phyloP scores from a whole-genome alignment of 23 red algal species.

The Gracilaria domingensis region DNA sequence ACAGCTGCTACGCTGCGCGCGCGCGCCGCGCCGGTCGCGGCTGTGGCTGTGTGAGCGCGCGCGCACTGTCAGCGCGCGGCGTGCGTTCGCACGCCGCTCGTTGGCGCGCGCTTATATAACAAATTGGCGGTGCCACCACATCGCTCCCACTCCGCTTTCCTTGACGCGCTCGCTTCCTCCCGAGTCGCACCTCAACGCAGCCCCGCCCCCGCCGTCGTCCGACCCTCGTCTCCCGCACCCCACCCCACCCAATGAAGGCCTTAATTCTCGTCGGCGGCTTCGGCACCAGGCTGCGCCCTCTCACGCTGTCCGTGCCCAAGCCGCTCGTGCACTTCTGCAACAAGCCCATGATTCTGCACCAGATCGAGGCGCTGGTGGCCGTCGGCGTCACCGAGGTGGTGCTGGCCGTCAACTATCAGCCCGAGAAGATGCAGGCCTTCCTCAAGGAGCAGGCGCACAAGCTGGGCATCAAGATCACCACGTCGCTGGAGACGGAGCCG shows the following conservation, averaged over 20 bases:
- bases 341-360: slow-evolving; percentile 99
- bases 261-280: slow-evolving; percentile 99
- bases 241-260: slow-evolving; percentile 86
- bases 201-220: not conserved
- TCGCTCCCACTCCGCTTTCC: not conserved
- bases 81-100: not conserved
- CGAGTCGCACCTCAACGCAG: not conserved
- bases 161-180: not conserved
- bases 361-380: slow-evolving; percentile 95
- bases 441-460: slow-evolving; percentile 77
- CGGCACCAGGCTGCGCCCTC: slow-evolving; percentile 95
- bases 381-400: slow-evolving; percentile 98
- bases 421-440: slow-evolving; percentile 95
- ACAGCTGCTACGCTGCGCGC: too few relatives aligned
- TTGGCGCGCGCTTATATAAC: slow-evolving; percentile 2
- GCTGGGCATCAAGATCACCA: slow-evolving; percentile 99
- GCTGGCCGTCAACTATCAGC: slow-evolving; percentile 98
- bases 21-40: too few relatives aligned
- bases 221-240: not conserved
- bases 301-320: slow-evolving; percentile 95
- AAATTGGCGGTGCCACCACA: not conserved
- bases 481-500: slow-evolving; percentile 91
- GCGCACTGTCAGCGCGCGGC: not conserved
- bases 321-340: slow-evolving; percentile 99
- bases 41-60: too few relatives aligned